Evolutionary conservation across 1,139 yeast genomes (phyloP), one percentile per base, ranked within the genome.

Genomic region (Diutina pseudorugosa): DNA sequence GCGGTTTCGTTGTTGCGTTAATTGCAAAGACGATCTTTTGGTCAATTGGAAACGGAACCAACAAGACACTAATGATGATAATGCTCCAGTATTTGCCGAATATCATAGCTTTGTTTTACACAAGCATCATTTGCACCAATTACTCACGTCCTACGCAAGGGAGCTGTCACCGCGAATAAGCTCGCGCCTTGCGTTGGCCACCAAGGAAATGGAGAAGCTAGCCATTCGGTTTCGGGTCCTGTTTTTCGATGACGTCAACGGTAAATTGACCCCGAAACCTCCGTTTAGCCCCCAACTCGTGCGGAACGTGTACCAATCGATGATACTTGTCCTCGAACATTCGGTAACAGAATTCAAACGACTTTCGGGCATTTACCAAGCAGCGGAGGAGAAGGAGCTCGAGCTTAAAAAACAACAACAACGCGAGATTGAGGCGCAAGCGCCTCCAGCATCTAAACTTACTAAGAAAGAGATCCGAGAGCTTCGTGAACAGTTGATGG

Each of bases 401-500:
- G 43, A 20, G 41, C 30, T 54, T 20, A 52, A 53, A 3, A n/a
- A 36, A 16, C 25, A 40, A 21, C 52, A 4, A 27, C 41, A 18
- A 23, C 42, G 21, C 19, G 36, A 8, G 33, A 52, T n/a, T 52
- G 50, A 11, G 51, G 50, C 23, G 27, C 40, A 18, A 30, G 30
- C 44, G 41, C 54, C 51, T 4, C 55, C 53, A 19, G 40, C 21
- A 1, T 70, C 76, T 1, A 62, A 64, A 47, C 58, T 78, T 11
- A 70, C 77, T 1, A 75, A 76, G 59, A 68, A 69, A 51, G 79
- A 82, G 58, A 79, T 85, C 4, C 71, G 87, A 52, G 76, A 75
- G 54, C 67, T 77, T 41, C 72, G 94, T 53, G 94, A 89, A 59
- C 85, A 85, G 58, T 66, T 91, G 54, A 85, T 90, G 84, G 96